A percentile compares a stretch with the other conserved stretches of the same genome.
Conservation (phyloP, 768 basidiomycete species). For the Suillus placidus region DNA sequence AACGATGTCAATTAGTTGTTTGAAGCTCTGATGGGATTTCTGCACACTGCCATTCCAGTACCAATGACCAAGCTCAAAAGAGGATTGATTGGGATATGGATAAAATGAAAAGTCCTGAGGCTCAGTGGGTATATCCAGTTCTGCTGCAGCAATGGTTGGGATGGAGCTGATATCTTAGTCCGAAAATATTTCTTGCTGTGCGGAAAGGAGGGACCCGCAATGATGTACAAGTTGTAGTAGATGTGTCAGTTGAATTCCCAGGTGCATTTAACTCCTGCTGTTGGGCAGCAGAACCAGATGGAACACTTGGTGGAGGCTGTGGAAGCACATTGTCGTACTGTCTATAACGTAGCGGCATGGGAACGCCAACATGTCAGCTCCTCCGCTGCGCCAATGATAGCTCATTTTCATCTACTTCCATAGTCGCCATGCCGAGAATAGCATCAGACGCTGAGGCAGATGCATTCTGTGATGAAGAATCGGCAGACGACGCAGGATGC, state of each 20-base stretch:
- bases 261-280: neutral
- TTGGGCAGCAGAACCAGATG: neutral
- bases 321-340: neutral
- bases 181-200: conserved; percentile 5
- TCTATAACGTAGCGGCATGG: neutral
- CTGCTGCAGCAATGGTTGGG: neutral
- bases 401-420: neutral
- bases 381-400: neutral
- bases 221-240: neutral
- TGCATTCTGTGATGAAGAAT: neutral
- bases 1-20: neutral
- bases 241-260: neutral
- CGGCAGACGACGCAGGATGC: too few species aligned
- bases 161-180: conserved; percentile 14
- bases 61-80: neutral
- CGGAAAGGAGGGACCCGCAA: neutral
- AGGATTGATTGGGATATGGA: neutral
- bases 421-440: too few species aligned
- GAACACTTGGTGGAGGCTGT: neutral
- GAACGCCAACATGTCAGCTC: neutral
- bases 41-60: neutral
- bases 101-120: neutral
- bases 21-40: neutral
- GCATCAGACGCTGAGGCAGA: neutral
- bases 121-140: neutral